Percentiles rank a stretch among this genome's conserved stretches.
phyloP scores from a whole-genome alignment of 1,139 yeast species.

The Suhomyces panamericanus region DNA sequence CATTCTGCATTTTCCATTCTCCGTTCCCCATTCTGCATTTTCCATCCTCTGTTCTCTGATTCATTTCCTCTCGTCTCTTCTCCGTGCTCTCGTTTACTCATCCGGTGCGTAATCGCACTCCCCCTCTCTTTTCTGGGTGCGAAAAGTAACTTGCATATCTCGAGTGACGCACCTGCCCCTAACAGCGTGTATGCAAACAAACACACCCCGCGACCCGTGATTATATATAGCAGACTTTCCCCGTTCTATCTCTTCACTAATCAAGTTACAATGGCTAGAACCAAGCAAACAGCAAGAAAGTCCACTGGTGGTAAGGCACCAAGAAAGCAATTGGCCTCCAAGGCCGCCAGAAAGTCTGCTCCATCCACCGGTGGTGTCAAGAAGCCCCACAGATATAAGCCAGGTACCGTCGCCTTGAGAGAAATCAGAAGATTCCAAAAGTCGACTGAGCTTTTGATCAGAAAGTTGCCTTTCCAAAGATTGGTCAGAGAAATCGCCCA shows the following conservation, averaged over 20 bases:
- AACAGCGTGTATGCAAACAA: not conserved
- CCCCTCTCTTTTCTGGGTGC: conserved; percentile 8
- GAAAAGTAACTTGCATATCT: conserved; percentile 2
- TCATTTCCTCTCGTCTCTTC: too few relatives aligned
- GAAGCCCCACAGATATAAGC: conserved; percentile 99
- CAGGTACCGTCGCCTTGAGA: conserved; percentile 99
- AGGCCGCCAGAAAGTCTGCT: conserved; percentile 99
- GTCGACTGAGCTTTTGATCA: conserved; percentile 93
- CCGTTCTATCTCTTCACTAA: not conserved
- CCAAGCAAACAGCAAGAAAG: conserved; percentile 98
- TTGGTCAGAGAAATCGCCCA: conserved; percentile 97
- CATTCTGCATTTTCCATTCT: too few relatives aligned
- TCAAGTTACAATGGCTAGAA: conserved; percentile 79
- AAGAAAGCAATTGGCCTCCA: conserved; percentile 98
- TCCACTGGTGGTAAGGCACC: conserved; percentile 99
- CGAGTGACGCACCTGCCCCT: too few relatives aligned
- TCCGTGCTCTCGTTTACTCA: conserved; percentile 1
- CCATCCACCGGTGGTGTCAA: conserved; percentile 98
- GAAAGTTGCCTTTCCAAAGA: conserved; percentile 99
- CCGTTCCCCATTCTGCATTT: too few relatives aligned
- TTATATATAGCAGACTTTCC: conserved; percentile 5
- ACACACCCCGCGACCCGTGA: conserved; percentile 1
- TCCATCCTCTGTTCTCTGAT: too few relatives aligned
- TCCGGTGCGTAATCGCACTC: not conserved
- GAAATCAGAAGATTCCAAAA: conserved; percentile 99